These are phyloP conservation scores for Cercospora zeae-maydis DNA, from an alignment of 2,329 filamentous ascomycete genomes.

Conservation along the genomic window DNA sequence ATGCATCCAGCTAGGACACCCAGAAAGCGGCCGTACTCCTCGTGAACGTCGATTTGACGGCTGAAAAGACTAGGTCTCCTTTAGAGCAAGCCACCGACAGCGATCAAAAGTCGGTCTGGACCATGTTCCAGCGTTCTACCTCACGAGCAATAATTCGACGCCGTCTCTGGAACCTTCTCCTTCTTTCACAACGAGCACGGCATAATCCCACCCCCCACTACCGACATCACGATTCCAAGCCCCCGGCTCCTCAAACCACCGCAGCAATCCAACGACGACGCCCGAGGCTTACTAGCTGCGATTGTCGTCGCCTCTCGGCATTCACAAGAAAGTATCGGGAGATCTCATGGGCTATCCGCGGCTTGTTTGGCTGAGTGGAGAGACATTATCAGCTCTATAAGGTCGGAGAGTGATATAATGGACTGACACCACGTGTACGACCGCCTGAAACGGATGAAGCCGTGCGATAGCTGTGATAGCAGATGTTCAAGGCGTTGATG, in stretches of 20 bases:
- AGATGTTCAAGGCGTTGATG: not conserved
- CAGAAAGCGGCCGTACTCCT: no score
- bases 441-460: not conserved
- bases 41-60: no score
- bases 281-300: not conserved
- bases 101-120: no score
- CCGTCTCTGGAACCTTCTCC: not conserved
- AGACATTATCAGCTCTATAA: not conserved
- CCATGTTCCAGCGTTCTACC: no score
- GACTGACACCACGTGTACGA: not conserved
- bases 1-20: no score
- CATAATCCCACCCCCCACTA: not conserved
- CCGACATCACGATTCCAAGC: not conserved
- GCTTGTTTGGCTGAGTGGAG: not conserved
- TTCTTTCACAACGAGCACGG: not conserved
- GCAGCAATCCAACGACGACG: not conserved
- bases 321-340: not conserved
- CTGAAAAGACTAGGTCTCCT: no score
- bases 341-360: not conserved
- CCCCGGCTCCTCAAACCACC: not conserved
- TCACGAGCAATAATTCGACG: not conserved
- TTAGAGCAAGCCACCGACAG: no score
- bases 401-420: no score
- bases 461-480: not conserved
- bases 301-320: not conserved